phyloP scores from a whole-genome alignment of 2,329 filamentous ascomycete species.

The Cercospora nicotianae region DNA sequence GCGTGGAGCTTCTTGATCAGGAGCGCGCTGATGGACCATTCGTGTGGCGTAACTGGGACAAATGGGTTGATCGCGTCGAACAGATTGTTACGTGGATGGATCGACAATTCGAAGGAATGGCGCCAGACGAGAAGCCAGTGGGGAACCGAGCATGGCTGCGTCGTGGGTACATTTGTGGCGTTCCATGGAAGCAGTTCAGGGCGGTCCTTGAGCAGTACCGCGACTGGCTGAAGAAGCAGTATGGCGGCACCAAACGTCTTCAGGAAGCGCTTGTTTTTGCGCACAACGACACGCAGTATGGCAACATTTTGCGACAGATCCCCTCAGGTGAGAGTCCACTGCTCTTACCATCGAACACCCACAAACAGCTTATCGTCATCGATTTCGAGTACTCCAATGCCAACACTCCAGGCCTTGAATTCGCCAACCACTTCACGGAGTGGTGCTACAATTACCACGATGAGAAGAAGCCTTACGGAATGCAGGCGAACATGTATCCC shows the following conservation, averaged over 20 bases:
- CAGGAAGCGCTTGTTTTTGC: slow-evolving; percentile 82
- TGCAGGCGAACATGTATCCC: slow-evolving; percentile 71
- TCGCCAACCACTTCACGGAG: slow-evolving; percentile 96
- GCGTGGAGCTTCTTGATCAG: slow-evolving; percentile 77
- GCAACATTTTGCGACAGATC: slow-evolving; percentile 85
- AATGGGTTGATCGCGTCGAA: slow-evolving; percentile 72
- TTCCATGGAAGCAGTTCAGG: slow-evolving; percentile 78
- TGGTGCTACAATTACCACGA: slow-evolving; percentile 99
- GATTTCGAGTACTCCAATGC: slow-evolving; percentile 97
- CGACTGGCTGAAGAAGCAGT: slow-evolving; percentile 67
- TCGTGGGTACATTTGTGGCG: slow-evolving; percentile 78
- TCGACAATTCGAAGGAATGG: slow-evolving; percentile 55
- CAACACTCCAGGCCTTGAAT: slow-evolving; percentile 82
- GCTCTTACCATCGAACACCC: slow-evolving; percentile 83
- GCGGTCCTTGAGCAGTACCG: slow-evolving; percentile 75
- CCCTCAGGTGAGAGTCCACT: slow-evolving; percentile 74
- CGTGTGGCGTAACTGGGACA: slow-evolving; percentile 93
- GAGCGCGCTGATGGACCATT: slow-evolving; percentile 78
- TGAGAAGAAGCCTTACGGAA: slow-evolving; percentile 58
- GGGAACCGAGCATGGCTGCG: slow-evolving; percentile 62
- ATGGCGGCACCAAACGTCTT: slow-evolving; percentile 66
- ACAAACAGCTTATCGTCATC: slow-evolving; percentile 95
- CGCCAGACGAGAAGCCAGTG: slow-evolving; percentile 45
- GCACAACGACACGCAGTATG: slow-evolving; percentile 99
- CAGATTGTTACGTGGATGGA: slow-evolving; percentile 61